Evolutionary conservation across 371 early-diverging fungal genomes (phyloP).

Genomic region (Dentiscutata heterogama): DNA sequence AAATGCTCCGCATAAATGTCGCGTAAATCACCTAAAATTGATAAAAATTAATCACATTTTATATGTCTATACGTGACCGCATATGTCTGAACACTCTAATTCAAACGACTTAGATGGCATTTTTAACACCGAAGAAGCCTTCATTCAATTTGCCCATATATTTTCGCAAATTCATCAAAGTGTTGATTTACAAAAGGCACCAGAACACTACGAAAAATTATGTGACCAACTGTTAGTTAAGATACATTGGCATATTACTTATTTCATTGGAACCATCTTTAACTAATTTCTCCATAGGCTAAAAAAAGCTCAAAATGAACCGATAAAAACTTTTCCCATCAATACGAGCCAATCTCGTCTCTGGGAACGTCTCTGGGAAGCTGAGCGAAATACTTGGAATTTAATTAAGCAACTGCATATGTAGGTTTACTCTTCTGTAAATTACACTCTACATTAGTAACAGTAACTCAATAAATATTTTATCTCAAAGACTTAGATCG

Average conservation of each 20-base stretch:
- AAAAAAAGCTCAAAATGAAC: background rate
- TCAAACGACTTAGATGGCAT: too few species aligned
- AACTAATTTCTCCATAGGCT: background rate
- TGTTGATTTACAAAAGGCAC: background rate
- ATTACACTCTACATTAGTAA: background rate
- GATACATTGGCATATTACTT: background rate
- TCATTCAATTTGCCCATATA: background rate
- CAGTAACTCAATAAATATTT: background rate
- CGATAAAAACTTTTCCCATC: background rate
- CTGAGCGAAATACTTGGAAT: conserved; percentile 41
- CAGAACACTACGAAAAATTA: background rate
- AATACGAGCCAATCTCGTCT: background rate
- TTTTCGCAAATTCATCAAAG: background rate
- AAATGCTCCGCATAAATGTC: too few species aligned
- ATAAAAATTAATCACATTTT: too few species aligned
- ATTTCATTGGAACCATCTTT: background rate
- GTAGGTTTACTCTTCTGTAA: background rate
- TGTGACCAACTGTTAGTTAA: background rate
- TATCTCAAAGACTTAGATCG: conserved; percentile 6
- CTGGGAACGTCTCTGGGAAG: conserved; percentile 28
- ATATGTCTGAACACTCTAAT: too few species aligned
- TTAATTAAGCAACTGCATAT: conserved; percentile 1
- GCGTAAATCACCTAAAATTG: too few species aligned
- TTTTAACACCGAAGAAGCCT: background rate
- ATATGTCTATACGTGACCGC: conserved; percentile 46